Conservation (phyloP, 1,284 basidiomycete genomes). For the Termitomyces sp. region DNA sequence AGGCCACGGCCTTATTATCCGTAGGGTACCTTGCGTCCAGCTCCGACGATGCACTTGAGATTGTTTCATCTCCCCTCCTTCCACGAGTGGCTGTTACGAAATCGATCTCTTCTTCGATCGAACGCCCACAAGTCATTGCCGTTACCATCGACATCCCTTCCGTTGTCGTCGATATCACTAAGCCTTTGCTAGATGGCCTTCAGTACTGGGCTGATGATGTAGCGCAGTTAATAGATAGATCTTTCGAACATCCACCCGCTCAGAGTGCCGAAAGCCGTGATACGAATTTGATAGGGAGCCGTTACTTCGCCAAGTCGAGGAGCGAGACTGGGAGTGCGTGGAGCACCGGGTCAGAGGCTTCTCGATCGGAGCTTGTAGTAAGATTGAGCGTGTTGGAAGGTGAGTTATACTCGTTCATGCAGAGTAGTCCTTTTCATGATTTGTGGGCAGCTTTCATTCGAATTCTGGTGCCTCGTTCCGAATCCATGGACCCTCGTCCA, state of each 20-base stretch:
- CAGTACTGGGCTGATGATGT: constrained; percentile 86
- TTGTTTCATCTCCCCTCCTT: constrained; percentile 19
- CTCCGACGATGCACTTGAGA: constrained; percentile 6
- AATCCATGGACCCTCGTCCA: constrained; percentile 30
- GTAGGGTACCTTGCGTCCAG: constrained; percentile 27
- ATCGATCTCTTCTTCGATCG: constrained; percentile 15
- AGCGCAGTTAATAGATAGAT: constrained; percentile 57
- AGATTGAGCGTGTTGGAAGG: constrained; percentile 59
- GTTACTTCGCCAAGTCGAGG: constrained; percentile 67
- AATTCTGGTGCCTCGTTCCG: constrained; percentile 30
- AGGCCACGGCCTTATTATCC: constrained; percentile 30
- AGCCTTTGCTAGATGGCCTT: constrained; percentile 64
- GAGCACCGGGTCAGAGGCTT: constrained; percentile 18
- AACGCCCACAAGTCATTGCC: constrained; percentile 29
- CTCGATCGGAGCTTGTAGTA: constrained; percentile 41
- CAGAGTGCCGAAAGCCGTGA: constrained; percentile 44
- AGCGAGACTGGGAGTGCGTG: constrained; percentile 39
- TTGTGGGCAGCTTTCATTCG: constrained; percentile 31
- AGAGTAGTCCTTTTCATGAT: not conserved
- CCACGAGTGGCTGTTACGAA: constrained; percentile 32
- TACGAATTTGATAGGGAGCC: constrained; percentile 77
- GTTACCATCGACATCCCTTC: constrained; percentile 60
- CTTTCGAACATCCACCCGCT: constrained; percentile 19
- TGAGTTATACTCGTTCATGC: constrained; percentile 22
- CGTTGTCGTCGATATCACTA: constrained; percentile 58